Evolutionary conservation across 345 rosid genomes (phyloP).

Genomic region (Odontarrhena argentea): DNA sequence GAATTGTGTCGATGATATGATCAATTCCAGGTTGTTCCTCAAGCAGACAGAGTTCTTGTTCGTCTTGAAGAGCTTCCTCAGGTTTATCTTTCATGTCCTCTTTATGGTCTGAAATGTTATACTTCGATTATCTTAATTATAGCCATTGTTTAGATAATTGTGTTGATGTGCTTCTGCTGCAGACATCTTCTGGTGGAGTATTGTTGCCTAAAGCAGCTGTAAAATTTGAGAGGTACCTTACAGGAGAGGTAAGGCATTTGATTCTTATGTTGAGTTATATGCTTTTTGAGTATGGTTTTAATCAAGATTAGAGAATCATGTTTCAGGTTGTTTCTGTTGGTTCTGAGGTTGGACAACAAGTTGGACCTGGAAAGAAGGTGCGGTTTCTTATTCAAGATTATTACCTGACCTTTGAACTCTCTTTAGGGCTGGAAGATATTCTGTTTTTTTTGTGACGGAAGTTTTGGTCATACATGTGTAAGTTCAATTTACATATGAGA

Average conservation of each 20-base stretch:
- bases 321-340: conserved; percentile 77
- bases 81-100: too few species aligned
- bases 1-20: neutral
- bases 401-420: too few species aligned
- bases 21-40: conserved; percentile 78
- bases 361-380: conserved; percentile 85
- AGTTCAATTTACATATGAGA: too few species aligned
- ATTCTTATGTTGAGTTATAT: conserved; percentile 2
- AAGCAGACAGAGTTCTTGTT: conserved; percentile 87
- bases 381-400: neutral
- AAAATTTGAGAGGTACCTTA: conserved; percentile 78
- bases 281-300: conserved; percentile 2
- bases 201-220: conserved; percentile 91
- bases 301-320: neutral
- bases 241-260: conserved; percentile 69
- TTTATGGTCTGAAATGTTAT: too few species aligned
- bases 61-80: conserved; percentile 80
- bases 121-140: neutral
- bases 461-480: too few species aligned
- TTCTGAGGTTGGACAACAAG: conserved; percentile 56
- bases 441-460: too few species aligned
- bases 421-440: too few species aligned
- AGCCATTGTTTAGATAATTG: neutral
- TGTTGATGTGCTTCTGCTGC: conserved; percentile 29
- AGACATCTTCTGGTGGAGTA: conserved; percentile 93